phyloP scores from a whole-genome alignment of 176 grass and related monocot species.

The Bromus sterilis region DNA sequence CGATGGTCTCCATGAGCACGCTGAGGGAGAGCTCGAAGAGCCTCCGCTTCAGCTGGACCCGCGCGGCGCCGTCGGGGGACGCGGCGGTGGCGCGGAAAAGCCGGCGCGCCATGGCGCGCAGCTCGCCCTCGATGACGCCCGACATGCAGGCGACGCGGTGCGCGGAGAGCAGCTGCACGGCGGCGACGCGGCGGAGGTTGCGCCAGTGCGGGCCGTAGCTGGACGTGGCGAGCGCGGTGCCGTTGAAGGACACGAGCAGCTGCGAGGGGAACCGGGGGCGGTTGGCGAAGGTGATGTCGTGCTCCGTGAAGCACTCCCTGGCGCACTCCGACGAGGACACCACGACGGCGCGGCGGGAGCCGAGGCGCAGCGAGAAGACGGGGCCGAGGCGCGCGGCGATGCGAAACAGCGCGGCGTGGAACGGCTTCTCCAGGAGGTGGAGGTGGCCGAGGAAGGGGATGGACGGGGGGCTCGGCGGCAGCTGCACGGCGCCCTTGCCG shows the following conservation, averaged over 20 bases:
- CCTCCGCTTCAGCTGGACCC: conserved; percentile 45
- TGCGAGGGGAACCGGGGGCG: conserved; percentile 40
- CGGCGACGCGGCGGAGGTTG: conserved; percentile 51
- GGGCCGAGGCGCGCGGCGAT: conserved; percentile 36
- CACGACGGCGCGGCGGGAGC: conserved; percentile 37
- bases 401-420: conserved; percentile 31
- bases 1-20: conserved; percentile 62
- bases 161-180: conserved; percentile 43
- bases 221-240: conserved; percentile 23
- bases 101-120: conserved; percentile 29
- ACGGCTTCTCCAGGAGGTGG: conserved; percentile 47
- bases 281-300: conserved; percentile 62
- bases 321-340: conserved; percentile 28
- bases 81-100: conserved; percentile 9
- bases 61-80: not conserved
- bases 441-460: conserved; percentile 61
- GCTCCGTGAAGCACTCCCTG: conserved; percentile 53
- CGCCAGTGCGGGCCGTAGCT: conserved; percentile 54
- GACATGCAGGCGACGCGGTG: conserved; percentile 31
- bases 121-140: conserved; percentile 20
- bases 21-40: conserved; percentile 55
- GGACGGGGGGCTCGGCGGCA: conserved; percentile 43
- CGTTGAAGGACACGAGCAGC: conserved; percentile 22
- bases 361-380: conserved; percentile 41
- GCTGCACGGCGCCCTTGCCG: not conserved